Evolutionary conservation across 1,284 basidiomycete genomes (phyloP).

Genomic region (Boletellus deceptivus): DNA sequence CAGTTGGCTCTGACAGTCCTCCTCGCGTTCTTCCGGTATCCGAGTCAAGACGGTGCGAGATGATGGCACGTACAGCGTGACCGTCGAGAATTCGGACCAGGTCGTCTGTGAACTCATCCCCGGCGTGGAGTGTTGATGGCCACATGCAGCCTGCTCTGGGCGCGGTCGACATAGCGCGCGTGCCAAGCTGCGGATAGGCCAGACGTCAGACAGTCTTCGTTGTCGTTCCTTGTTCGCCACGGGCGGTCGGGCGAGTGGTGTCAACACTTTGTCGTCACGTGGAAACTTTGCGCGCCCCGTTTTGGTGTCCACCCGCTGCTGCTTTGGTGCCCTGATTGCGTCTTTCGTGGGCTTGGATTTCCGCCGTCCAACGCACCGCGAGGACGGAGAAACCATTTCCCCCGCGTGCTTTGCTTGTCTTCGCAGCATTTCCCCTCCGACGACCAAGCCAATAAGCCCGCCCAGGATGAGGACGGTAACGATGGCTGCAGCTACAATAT

Average conservation of each 20-base stretch:
- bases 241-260: slow-evolving; percentile 18
- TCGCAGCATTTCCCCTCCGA: slow-evolving; percentile 30
- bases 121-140: background rate
- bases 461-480: slow-evolving; percentile 30
- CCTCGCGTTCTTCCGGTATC: slow-evolving; percentile 32
- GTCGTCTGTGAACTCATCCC: slow-evolving; percentile 23
- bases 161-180: slow-evolving; percentile 9
- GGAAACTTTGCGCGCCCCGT: slow-evolving; percentile 5
- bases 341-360: slow-evolving; percentile 8
- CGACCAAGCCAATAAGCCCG: slow-evolving; percentile 25
- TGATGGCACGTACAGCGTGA: slow-evolving; percentile 17
- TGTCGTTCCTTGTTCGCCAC: slow-evolving; percentile 13
- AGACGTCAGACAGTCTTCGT: slow-evolving; percentile 17
- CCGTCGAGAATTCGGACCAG: slow-evolving; percentile 32
- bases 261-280: slow-evolving; percentile 15
- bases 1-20: slow-evolving; percentile 25
- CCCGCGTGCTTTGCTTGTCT: slow-evolving; percentile 13
- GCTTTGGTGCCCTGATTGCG: background rate
- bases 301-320: background rate
- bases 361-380: slow-evolving; percentile 4
- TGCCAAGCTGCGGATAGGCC: slow-evolving; percentile 25
- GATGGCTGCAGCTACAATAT: slow-evolving; percentile 22
- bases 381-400: background rate
- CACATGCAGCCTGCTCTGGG: slow-evolving; percentile 2
- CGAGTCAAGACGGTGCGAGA: slow-evolving; percentile 21